Base-by-base conservation (phyloP, 257 asterid species). In the Paraleonurus japonicus region DNA sequence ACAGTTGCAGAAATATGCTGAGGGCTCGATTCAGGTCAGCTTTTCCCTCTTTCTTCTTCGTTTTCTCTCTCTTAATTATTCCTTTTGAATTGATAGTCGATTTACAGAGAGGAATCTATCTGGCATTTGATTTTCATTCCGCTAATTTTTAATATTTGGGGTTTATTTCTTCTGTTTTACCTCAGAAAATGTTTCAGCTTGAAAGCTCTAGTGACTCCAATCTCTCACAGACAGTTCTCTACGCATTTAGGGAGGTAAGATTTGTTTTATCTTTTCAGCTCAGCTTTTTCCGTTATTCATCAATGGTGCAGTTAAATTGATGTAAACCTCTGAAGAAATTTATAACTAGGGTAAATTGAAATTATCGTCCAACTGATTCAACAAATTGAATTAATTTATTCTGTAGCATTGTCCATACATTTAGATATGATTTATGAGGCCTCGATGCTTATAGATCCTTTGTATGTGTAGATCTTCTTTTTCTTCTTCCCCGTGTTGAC, bases 21-120 rank as follows among this genome's bases (percentile, higher is more conserved):
- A 70, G 75, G 71, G 32, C 77, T 75, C 73, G 75, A 67, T 82
- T 78, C 73, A 83, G 85, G 88, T 81, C 15, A 22, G 70, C 53
- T 48, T 43, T 22, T 53, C 13, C 53, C 67, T 72, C 77, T 72
- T 32, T 53, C 33, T n/a, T 1, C 11, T 23, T 41, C 1, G 22
- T 2, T 20, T 65, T 17, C 22, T 17, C 15, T 20, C 8, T 41
- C 7, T 10, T 32, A 20, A 7, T n/a, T 43, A 0, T 45, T 12
- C 60, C 0, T 8, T 53, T 26, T 47, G 23, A 22, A 26, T 67
- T n/a, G 27, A 1, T 19, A 4, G 10, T 23, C 53, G 48, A 37
- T 39, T 70, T 19, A 8, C 17, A 23, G 3, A 12, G 26, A 51
- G 69, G 65, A 64, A 72, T 75, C 66, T 67, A n/a, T 75, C 66